These are phyloP conservation scores for Tardiomyces depauwii DNA, from an alignment of 1,139 yeast genomes.

Conservation along the genomic window DNA sequence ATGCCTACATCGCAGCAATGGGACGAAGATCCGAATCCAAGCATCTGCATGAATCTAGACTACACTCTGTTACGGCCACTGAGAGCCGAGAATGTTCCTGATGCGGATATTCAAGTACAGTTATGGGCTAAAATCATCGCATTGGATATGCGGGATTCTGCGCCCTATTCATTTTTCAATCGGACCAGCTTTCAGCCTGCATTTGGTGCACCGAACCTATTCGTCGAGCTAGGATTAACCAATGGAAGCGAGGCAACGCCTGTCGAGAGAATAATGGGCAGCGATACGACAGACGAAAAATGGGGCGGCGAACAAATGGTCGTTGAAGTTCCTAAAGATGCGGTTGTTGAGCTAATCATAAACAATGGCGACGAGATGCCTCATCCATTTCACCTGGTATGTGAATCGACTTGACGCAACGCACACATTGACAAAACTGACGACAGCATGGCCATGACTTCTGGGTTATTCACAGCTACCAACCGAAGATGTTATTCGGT, in stretches of 20 bases:
- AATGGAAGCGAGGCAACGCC: constrained; percentile 36
- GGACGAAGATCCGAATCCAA: constrained; percentile 7
- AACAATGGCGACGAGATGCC: constrained; percentile 73
- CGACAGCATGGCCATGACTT: constrained; percentile 66
- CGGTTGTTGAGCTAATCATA: constrained; percentile 56
- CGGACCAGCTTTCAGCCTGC: constrained; percentile 39
- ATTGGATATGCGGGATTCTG: constrained; percentile 19
- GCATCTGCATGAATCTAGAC: constrained; percentile 23
- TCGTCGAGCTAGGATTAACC: constrained; percentile 25
- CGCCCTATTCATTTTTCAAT: constrained; percentile 36
- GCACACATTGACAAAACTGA: constrained; percentile 29
- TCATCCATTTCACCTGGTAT: constrained; percentile 88
- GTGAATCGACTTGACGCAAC: constrained; percentile 31
- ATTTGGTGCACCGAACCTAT: constrained; percentile 36
- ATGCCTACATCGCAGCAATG: constrained; percentile 10
- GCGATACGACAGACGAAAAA: constrained; percentile 9
- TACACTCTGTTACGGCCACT: constrained; percentile 21
- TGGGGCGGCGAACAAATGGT: constrained; percentile 24
- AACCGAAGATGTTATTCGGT: constrained; percentile 18
- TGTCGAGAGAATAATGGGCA: constrained; percentile 4
- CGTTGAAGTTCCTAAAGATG: constrained; percentile 32
- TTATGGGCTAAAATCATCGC: constrained; percentile 13
- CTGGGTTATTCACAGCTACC: constrained; percentile 48
- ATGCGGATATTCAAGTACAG: constrained; percentile 11
- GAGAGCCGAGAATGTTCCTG: constrained; percentile 16